Conservation (phyloP, 2,329 filamentous ascomycete species). For the Karstenula rhodostoma region DNA sequence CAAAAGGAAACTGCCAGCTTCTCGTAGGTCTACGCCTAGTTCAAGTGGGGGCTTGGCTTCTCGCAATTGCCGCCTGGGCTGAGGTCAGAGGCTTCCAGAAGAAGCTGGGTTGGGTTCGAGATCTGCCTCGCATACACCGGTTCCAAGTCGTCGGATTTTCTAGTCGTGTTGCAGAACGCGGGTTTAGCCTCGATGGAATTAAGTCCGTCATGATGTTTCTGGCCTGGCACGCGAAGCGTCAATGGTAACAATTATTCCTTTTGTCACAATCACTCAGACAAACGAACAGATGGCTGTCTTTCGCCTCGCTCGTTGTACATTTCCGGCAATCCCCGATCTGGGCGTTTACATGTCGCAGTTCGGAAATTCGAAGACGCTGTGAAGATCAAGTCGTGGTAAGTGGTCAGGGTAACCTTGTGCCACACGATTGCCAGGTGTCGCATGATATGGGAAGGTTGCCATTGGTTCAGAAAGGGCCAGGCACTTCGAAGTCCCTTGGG, state of each 20-base stretch:
- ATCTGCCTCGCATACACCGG: conserved; percentile 11
- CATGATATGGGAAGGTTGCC: background rate
- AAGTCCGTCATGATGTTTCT: background rate
- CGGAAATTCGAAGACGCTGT: background rate
- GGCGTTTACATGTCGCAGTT: background rate
- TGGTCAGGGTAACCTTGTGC: background rate
- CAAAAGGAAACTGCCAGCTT: background rate
- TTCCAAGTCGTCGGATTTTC: background rate
- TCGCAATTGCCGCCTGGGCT: conserved; percentile 4
- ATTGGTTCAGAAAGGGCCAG: background rate
- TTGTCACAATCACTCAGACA: background rate
- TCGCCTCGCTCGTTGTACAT: too few relatives aligned
- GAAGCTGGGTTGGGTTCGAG: background rate
- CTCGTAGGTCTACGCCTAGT: background rate
- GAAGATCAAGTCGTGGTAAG: background rate
- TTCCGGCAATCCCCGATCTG: background rate
- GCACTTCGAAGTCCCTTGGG: background rate
- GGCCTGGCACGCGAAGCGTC: background rate
- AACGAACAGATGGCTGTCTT: background rate
- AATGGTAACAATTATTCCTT: background rate
- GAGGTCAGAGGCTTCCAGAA: background rate
- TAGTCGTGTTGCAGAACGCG: background rate
- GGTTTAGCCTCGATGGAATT: background rate
- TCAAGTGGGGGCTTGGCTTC: background rate
- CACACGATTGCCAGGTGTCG: background rate